Evolutionary conservation across 2,329 filamentous ascomycete genomes (phyloP), one percentile per base, ranked within the genome.

Genomic region (Sclerotinia trifoliorum): DNA sequence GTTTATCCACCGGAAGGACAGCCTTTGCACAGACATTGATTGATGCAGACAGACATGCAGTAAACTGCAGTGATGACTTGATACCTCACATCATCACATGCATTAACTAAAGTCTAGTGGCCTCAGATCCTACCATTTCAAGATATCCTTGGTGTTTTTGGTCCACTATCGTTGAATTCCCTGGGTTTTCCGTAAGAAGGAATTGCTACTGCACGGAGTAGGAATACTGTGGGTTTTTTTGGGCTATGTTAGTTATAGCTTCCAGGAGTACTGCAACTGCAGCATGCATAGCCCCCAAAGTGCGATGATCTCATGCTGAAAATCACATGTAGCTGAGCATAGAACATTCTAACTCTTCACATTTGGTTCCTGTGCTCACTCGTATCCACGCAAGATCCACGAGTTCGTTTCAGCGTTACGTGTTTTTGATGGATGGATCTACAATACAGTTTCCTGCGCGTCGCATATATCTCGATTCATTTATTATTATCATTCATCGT

Each of bases 1-100:
- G 11, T 61, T 35, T 48, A 48, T 35, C 58, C 44, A 35, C 44
- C 5, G 57, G 48, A 61, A 13, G 7, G 17, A 52, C 26, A 62
- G 48, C n/a, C 29, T 42, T 66, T 24, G 65, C 65, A 66, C 65
- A 51, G 65, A 66, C 55, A 52, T 48, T 66, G 65, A 42, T 51
- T 54, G 35, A 6, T 3, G 39, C 1, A 65, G 49, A 29, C 19
- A 48, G 26, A 21, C 8, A 29, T 39, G 56, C 35, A 44, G 39
- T 39, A 39, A 39, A 8, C 7, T 39, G 39, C 39, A 39, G 39
- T 35, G 35, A 35, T 35, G 35, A 35, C 35, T 35, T 35, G 35
- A 35, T 35, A 35, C 35, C 35, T 35, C 35, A 35, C 8, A 10
- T 35, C 35, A 35, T 35, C 35, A 35, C 24, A 26, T 26, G 49